Evolutionary conservation across 2,329 filamentous ascomycete genomes (phyloP), one percentile per base, ranked within the genome.

Genomic region (Arthrinium phaeospermum): DNA sequence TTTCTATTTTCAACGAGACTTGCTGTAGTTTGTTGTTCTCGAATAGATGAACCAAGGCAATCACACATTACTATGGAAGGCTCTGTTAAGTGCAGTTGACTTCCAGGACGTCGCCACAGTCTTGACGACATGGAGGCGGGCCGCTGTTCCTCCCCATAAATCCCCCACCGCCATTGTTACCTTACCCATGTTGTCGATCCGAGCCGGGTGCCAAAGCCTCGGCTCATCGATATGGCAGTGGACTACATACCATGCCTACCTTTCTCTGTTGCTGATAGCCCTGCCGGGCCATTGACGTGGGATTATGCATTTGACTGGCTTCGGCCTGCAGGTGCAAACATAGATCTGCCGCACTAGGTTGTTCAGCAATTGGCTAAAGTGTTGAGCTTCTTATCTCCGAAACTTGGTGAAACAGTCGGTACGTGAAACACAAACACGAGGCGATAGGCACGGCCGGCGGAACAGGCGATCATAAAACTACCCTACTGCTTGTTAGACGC

Each of bases 181-280:
- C 57, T 64, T 64, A 64, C 57, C 57, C 57, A 24, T 64, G 57
- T 64, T 64, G 57, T 34, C 57, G 57, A 64, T 41, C 57, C 57
- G 22, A 22, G 7, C 37, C 4, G 30, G 53, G 53, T n/a, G 30
- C 53, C 34, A 12, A 41, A 34, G 34, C 22, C 19, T 41, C 19
- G 57, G 57, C 57, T 37, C 34, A 3, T 41, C 22, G 5, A 64
- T 8, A 37, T 34, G 53, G 30, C 30, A 22, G 51, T 10, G 51
- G 8, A 8, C 13, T 27, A 8, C 2, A 16, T 19, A 57, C 13
- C 27, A 57, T 4, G 19, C 10, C n/a, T 14, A 7, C 2, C 27
- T 30, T 53, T 27, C 16, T n/a, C 22, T 19, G 30, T 13, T 41
- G 34, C 5, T 41, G 4, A 22, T 64, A 13, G 34, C 30, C 2